These are phyloP conservation scores for Cymodocea nodosa DNA, from an alignment of 116 monocot genomes.

Conservation along the genomic window DNA sequence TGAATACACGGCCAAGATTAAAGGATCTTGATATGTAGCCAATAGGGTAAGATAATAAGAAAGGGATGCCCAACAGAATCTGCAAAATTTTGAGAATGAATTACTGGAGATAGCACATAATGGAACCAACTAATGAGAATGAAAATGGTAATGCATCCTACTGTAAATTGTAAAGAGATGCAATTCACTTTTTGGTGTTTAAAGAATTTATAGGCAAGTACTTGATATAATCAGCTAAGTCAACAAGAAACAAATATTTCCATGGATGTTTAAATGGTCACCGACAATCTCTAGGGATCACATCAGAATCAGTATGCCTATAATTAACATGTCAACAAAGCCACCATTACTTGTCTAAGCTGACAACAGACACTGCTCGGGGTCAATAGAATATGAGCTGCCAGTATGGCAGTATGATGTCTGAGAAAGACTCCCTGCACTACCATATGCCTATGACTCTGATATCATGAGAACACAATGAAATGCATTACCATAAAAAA, in stretches of 20 bases:
- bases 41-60: slow-evolving; percentile 65
- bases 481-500: background rate
- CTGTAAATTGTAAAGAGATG: no score
- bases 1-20: slow-evolving; percentile 89
- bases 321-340: no score
- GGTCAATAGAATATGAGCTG: background rate
- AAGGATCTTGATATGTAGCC: slow-evolving; percentile 80
- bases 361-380: background rate
- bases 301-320: no score
- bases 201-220: no score
- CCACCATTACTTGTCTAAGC: background rate
- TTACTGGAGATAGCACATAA: background rate
- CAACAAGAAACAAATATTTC: no score
- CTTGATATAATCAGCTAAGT: no score
- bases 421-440: background rate
- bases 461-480: background rate
- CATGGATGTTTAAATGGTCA: no score
- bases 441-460: no score
- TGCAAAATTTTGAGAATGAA: slow-evolving; percentile 15
- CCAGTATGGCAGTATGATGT: background rate
- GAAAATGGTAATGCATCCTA: no score
- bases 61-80: slow-evolving; percentile 76
- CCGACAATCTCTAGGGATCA: no score
- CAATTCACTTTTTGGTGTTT: no score
- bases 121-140: background rate